Conservation (phyloP, 257 asterid species). For the Leonotis leonurus region DNA sequence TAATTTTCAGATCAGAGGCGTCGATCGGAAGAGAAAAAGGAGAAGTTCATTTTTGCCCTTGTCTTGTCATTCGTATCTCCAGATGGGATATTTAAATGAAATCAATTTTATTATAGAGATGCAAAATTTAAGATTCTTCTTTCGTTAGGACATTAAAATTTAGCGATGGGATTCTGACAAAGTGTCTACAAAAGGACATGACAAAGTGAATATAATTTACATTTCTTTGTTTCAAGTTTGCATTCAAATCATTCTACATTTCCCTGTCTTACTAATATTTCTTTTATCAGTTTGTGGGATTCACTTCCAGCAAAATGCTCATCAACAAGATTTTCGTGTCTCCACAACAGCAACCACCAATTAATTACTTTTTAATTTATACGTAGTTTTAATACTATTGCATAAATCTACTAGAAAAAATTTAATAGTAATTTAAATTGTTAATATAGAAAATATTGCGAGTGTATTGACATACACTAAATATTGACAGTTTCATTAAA, state of each 20-base stretch:
- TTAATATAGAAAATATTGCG: no score
- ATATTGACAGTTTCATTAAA: no score
- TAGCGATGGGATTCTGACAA: constrained; percentile 10
- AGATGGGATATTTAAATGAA: constrained; percentile 10
- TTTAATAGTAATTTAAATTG: no score
- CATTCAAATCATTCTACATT: constrained; percentile 7
- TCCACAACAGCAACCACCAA: neutral
- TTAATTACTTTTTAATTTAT: neutral
- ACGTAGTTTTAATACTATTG: neutral
- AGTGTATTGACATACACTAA: no score
- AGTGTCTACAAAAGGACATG: constrained; percentile 18
- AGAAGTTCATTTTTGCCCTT: neutral
- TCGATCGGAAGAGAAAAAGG: neutral
- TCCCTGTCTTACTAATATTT: constrained; percentile 9
- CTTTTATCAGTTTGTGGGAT: neutral
- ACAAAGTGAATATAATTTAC: constrained; percentile 11
- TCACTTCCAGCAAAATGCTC: constrained; percentile 13
- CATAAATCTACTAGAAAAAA: no score
- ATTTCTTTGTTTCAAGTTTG: constrained; percentile 14
- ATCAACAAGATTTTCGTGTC: constrained; percentile 19
- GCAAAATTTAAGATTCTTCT: constrained; percentile 7
- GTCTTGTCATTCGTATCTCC: neutral
- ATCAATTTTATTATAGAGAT: neutral
- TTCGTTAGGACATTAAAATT: neutral
- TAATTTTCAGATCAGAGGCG: neutral